phyloP scores from a whole-genome alignment of 2,329 filamentous ascomycete species.

The Colletotrichum sp. region DNA sequence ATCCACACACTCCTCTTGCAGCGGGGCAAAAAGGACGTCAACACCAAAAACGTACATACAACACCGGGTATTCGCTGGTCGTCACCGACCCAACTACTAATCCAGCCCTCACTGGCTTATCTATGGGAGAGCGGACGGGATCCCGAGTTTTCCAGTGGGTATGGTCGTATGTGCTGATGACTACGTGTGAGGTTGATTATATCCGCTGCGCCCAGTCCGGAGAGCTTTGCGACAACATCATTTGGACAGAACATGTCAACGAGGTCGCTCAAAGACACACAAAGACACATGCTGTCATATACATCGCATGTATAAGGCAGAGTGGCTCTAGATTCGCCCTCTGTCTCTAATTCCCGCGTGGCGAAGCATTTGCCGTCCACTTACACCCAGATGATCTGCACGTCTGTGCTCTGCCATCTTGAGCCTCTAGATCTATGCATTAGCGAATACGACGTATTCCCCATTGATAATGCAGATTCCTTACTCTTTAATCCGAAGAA shows the following conservation, averaged over 20 bases:
- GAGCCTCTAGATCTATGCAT: neutral
- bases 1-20: neutral
- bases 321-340: neutral
- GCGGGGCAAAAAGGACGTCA: neutral
- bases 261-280: neutral
- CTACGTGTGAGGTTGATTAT: neutral
- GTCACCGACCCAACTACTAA: constrained; percentile 1
- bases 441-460: neutral
- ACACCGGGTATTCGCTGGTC: constrained; percentile 4
- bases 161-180: neutral
- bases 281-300: neutral
- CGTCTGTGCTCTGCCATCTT: neutral
- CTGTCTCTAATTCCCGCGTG: neutral
- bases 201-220: neutral
- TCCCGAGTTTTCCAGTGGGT: constrained; percentile 2
- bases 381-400: neutral
- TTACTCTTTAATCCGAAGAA: neutral
- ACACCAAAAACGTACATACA: neutral
- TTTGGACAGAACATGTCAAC: neutral
- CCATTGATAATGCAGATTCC: neutral
- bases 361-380: neutral
- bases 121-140: constrained; percentile 8
- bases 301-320: neutral
- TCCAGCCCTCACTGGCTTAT: constrained; percentile 4
- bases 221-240: neutral